Conservation (phyloP, 495 filamentous ascomycete species). For the Neurospora sp. region DNA sequence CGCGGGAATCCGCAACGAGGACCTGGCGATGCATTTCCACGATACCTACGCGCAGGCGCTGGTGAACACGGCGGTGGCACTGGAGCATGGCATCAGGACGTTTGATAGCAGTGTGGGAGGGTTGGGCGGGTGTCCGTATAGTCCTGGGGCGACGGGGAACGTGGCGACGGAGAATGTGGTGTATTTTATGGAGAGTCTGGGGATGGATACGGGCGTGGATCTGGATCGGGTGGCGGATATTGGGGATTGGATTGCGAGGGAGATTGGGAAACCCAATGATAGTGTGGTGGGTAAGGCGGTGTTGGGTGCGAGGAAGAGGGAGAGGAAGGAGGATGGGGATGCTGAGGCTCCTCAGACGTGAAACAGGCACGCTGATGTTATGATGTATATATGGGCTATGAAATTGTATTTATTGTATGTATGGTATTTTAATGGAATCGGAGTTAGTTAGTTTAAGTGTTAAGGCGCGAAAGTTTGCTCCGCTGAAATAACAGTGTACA, state of each 20-base stretch:
- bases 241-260: constrained; percentile 79
- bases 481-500: not conserved
- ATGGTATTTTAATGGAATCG: not conserved
- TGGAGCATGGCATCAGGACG: constrained; percentile 79
- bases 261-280: constrained; percentile 68
- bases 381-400: not conserved
- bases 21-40: constrained; percentile 89
- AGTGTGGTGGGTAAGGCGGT: constrained; percentile 73
- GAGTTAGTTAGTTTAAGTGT: not conserved
- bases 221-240: constrained; percentile 71
- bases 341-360: not conserved
- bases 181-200: constrained; percentile 78
- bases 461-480: not conserved
- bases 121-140: constrained; percentile 88
- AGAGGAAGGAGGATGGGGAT: not conserved
- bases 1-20: constrained; percentile 67
- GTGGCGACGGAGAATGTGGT: constrained; percentile 90
- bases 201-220: constrained; percentile 80
- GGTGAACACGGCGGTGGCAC: constrained; percentile 75
- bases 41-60: constrained; percentile 95
- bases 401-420: not conserved
- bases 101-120: constrained; percentile 90
- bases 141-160: constrained; percentile 90
- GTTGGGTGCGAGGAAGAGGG: constrained; percentile 41
- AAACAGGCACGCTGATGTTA: not conserved